Percentiles rank a stretch among this genome's conserved stretches.
Conservation (phyloP, 495 filamentous ascomycete genomes). For the Chaetomium tenue region DNA sequence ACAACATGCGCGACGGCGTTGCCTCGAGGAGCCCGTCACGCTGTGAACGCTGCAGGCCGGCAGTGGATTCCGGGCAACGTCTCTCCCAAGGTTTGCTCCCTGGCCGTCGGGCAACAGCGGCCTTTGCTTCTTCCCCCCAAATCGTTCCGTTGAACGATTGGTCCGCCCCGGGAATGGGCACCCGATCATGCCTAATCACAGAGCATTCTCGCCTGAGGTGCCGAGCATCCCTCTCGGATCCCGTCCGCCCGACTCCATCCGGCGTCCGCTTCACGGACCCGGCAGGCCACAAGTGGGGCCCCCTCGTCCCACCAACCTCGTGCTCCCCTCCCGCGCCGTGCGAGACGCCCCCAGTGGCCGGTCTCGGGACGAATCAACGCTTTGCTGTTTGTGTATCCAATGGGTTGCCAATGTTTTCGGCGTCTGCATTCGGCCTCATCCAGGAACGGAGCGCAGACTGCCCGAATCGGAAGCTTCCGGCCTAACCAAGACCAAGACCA, state of each 20-base stretch:
- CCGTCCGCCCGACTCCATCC: constrained; percentile 3
- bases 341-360: constrained; percentile 7
- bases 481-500: neutral
- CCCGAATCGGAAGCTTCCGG: constrained; percentile 7
- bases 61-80: neutral
- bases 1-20: neutral
- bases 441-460: neutral
- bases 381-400: constrained; percentile 5
- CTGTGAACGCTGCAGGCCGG: neutral
- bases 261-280: constrained; percentile 6
- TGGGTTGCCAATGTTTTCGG: constrained; percentile 11
- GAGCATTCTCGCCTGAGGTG: neutral
- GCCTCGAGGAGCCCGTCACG: neutral
- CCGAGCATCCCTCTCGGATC: constrained; percentile 10
- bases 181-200: constrained; percentile 11
- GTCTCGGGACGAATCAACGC: neutral
- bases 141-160: constrained; percentile 1
- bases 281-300: neutral
- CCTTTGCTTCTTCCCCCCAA: neutral
- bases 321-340: constrained; percentile 11
- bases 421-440: neutral
- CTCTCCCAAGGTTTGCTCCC: neutral
- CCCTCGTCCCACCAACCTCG: constrained; percentile 9
- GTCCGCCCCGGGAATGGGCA: neutral
- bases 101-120: neutral